Evolutionary conservation across 495 filamentous ascomycete species (phyloP).

Genomic region (Neurospora cerealis): DNA sequence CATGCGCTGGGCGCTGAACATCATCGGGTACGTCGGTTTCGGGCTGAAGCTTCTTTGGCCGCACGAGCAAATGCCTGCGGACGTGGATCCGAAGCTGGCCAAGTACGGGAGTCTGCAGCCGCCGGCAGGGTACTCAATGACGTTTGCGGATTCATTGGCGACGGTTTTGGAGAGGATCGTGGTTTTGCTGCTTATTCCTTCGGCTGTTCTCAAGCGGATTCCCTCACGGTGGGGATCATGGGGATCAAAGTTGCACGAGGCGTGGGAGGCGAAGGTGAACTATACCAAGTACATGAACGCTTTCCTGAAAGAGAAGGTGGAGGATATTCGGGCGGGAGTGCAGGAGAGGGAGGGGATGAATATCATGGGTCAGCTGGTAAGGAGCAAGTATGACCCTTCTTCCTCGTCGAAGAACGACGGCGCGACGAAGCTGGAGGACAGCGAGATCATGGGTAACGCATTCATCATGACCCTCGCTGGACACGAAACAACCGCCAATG

Average conservation of each 20-base stretch:
- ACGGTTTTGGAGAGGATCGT: conserved; percentile 44
- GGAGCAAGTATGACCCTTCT: conserved; percentile 29
- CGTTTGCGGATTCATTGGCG: conserved; percentile 45
- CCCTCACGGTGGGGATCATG: not conserved
- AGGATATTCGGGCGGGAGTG: conserved; percentile 37
- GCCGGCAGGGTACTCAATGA: conserved; percentile 47
- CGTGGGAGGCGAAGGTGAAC: conserved; percentile 44
- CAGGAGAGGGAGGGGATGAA: conserved; percentile 44
- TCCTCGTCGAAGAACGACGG: conserved; percentile 3
- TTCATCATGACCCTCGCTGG: conserved; percentile 65
- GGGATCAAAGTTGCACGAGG: conserved; percentile 4
- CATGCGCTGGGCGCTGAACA: conserved; percentile 53
- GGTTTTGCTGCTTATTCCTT: conserved; percentile 40
- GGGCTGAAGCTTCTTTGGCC: conserved; percentile 50
- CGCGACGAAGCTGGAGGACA: conserved; percentile 30
- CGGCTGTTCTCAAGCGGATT: conserved; percentile 30
- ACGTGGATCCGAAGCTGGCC: conserved; percentile 26
- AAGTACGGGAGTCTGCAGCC: conserved; percentile 36
- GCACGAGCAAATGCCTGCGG: conserved; percentile 30
- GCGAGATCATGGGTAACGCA: conserved; percentile 59
- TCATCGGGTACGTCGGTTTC: conserved; percentile 61
- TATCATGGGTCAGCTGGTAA: conserved; percentile 50
- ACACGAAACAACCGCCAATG: conserved; percentile 64
- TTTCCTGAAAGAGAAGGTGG: conserved; percentile 45
- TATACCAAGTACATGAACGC: conserved; percentile 57